Percentiles rank a stretch among this genome's conserved stretches.
These are phyloP conservation scores for Solanum gracilifrons DNA, from an alignment of 257 asterid species.

Conservation along the genomic window DNA sequence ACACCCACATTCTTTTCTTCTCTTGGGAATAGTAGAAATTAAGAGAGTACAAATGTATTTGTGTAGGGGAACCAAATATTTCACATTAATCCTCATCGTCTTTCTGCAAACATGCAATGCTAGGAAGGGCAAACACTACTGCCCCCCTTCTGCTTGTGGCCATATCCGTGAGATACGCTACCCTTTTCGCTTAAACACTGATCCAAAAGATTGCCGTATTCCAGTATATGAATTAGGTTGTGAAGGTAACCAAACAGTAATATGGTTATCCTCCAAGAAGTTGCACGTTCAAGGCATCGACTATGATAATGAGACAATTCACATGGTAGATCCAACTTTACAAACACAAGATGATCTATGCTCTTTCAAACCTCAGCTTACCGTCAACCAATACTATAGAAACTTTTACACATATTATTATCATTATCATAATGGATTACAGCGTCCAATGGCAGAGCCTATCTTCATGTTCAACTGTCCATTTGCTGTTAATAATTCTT, in stretches of 20 bases:
- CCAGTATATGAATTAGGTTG: conserved; percentile 5
- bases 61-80: not conserved
- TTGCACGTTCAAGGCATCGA: conserved; percentile 10
- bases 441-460: not conserved
- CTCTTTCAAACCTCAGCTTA: conserved; percentile 3
- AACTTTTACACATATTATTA: too few relatives aligned
- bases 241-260: conserved; percentile 2
- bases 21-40: not conserved
- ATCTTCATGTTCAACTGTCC: conserved; percentile 14
- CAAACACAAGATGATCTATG: not conserved
- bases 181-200: not conserved
- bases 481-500: not conserved
- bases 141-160: not conserved
- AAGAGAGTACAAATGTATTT: too few relatives aligned
- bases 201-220: not conserved
- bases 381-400: not conserved
- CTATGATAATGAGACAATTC: conserved; percentile 11
- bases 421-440: not conserved
- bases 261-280: not conserved
- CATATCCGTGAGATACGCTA: not conserved
- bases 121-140: not conserved
- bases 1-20: too few relatives aligned
- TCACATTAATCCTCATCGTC: not conserved
- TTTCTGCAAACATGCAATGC: not conserved
- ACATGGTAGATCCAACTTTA: not conserved